Evolutionary conservation across 2,329 filamentous ascomycete genomes (phyloP).

Genomic region (Ophiostoma quercus): DNA sequence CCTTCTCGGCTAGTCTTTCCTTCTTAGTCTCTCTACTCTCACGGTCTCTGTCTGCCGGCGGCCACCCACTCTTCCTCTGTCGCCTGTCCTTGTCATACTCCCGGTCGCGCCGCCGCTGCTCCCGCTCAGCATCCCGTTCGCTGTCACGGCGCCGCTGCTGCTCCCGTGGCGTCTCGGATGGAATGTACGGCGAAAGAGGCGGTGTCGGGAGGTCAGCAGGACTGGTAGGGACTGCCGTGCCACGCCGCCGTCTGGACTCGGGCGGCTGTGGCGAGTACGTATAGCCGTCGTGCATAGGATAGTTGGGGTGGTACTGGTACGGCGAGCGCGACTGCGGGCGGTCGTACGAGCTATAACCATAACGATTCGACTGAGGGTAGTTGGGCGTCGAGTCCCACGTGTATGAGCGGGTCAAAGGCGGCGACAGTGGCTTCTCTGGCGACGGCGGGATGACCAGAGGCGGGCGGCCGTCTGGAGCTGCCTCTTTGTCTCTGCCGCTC

Average conservation of each 20-base stretch:
- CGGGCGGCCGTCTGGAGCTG: not conserved
- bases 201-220: not conserved
- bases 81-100: not conserved
- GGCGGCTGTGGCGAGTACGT: not conserved
- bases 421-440: not conserved
- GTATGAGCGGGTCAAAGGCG: not conserved
- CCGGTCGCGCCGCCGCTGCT: not conserved
- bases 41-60: not conserved
- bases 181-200: not conserved
- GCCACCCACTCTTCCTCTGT: not conserved
- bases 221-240: not conserved
- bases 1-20: not conserved
- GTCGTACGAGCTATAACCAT: not conserved
- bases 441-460: not conserved
- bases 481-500: constrained; percentile 1
- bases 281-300: constrained; percentile 1
- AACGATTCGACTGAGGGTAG: not conserved
- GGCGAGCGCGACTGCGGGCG: constrained; percentile 4
- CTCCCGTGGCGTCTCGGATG: not conserved
- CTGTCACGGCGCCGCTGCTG: not conserved
- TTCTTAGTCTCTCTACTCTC: not conserved
- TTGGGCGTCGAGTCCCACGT: constrained; percentile 6
- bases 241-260: not conserved
- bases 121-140: not conserved
- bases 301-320: constrained; percentile 3